Evolutionary conservation across 73 alveolate genomes (phyloP).

Genomic region (Tetrahymena borealis): DNA sequence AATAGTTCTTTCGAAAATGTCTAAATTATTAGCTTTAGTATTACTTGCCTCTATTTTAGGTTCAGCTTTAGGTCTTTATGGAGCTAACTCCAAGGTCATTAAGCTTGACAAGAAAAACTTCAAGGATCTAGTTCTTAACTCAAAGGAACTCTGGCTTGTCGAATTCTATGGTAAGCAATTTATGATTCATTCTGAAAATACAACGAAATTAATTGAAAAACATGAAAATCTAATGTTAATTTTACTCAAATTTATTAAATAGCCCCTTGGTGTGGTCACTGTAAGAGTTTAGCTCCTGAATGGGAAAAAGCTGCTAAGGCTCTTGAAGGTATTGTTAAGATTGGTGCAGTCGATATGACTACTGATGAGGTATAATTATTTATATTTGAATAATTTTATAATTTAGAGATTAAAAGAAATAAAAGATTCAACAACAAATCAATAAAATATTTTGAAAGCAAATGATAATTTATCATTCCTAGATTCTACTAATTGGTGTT

Average conservation of each 20-base stretch:
- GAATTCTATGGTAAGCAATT: constrained; percentile 68
- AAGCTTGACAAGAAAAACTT: constrained; percentile 64
- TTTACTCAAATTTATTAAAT: not conserved
- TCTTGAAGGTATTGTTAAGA: constrained; percentile 81
- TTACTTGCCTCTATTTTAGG: not conserved
- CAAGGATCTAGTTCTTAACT: constrained; percentile 65
- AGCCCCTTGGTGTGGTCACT: constrained; percentile 98
- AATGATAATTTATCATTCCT: too few relatives aligned
- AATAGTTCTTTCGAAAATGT: not conserved
- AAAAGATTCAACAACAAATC: too few relatives aligned
- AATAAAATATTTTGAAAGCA: too few relatives aligned
- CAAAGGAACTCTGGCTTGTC: constrained; percentile 80
- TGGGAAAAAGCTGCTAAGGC: constrained; percentile 94
- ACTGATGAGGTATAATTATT: constrained; percentile 40
- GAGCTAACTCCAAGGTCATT: constrained; percentile 59
- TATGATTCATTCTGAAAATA: too few relatives aligned
- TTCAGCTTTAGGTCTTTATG: constrained; percentile 45
- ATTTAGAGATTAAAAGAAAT: too few relatives aligned
- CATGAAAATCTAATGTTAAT: too few relatives aligned
- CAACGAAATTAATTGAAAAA: too few relatives aligned
- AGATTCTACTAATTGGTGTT: too few relatives aligned
- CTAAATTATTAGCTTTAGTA: constrained; percentile 1
- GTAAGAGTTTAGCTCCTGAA: constrained; percentile 87
- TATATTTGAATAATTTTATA: not conserved
- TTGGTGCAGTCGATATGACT: constrained; percentile 91